These are phyloP conservation scores for Sungouiella thailandica DNA, from an alignment of 805 yeast genomes.

Conservation along the genomic window DNA sequence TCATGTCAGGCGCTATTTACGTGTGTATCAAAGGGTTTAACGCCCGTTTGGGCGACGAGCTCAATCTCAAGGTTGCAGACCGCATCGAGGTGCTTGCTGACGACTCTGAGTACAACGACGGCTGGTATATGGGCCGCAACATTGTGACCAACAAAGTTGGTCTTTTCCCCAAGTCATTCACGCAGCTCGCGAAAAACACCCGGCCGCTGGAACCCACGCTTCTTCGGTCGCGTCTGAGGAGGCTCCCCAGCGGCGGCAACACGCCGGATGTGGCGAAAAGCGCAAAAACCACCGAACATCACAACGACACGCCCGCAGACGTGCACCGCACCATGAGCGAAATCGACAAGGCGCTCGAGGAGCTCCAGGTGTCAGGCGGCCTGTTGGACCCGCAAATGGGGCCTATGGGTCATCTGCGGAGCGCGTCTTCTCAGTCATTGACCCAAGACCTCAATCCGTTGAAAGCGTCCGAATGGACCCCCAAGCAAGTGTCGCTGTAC, in stretches of 20 bases:
- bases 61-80: constrained; percentile 77
- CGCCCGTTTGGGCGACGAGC: constrained; percentile 86
- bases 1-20: constrained; percentile 21
- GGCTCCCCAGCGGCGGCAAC: constrained; percentile 20
- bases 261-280: constrained; percentile 1
- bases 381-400: constrained; percentile 10
- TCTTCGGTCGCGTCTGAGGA: constrained; percentile 51
- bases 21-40: constrained; percentile 79
- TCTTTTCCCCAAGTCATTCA: constrained; percentile 84
- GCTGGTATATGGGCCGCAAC: constrained; percentile 94
- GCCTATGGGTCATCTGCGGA: constrained; percentile 6
- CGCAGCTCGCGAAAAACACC: constrained; percentile 40
- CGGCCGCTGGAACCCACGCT: constrained; percentile 20
- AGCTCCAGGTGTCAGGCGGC: constrained; percentile 35
- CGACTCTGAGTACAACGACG: constrained; percentile 90
- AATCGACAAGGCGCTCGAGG: constrained; percentile 68
- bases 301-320: constrained; percentile 5
- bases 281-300: constrained; percentile 5
- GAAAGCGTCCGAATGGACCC: constrained; percentile 66
- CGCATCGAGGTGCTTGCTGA: constrained; percentile 84
- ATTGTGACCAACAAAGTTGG: constrained; percentile 72
- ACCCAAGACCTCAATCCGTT: constrained; percentile 38
- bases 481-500: constrained; percentile 78
- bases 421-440: constrained; percentile 10
- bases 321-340: constrained; percentile 50